Evolutionary conservation across 768 basidiomycete genomes (phyloP).

Genomic region (Auricularia heimuer): DNA sequence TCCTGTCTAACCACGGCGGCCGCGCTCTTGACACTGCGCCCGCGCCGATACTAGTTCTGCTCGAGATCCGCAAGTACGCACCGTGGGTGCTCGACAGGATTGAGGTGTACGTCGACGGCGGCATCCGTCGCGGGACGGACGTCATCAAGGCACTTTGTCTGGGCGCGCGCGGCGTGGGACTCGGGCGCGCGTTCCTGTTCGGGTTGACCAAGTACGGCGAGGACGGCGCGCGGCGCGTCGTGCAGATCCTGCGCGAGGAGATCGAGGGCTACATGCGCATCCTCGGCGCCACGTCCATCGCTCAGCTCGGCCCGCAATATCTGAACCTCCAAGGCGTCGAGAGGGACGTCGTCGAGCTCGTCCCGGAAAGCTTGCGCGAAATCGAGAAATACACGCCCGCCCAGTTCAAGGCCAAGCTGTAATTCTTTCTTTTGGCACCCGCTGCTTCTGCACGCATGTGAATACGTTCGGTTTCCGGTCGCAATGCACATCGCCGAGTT

Average conservation of each 20-base stretch:
- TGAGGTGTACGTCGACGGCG: conserved; percentile 89
- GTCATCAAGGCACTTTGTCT: conserved; percentile 85
- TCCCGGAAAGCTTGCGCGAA: background rate
- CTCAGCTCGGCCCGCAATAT: conserved; percentile 46
- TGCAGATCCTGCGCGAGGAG: conserved; percentile 55
- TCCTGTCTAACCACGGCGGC: conserved; percentile 88
- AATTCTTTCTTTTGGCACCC: no score
- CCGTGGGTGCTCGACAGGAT: conserved; percentile 65
- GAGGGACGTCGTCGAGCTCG: background rate
- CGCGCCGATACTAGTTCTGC: conserved; percentile 45
- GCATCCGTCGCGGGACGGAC: conserved; percentile 73
- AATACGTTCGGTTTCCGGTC: no score
- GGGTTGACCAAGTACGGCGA: conserved; percentile 33
- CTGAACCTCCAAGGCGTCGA: background rate
- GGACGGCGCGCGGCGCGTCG: conserved; percentile 13
- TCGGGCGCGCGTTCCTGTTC: conserved; percentile 80
- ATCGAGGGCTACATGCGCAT: conserved; percentile 68
- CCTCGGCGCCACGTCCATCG: conserved; percentile 55
- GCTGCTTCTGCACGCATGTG: no score
- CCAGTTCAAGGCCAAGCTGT: background rate
- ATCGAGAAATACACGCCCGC: background rate
- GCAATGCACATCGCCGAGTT: no score
- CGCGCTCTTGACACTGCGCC: conserved; percentile 23
- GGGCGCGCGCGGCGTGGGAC: conserved; percentile 77
- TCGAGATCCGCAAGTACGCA: conserved; percentile 57